Evolutionary conservation across 306 rosid species (phyloP), one percentile per base, ranked within the genome.

Genomic region (Sphenostylis stenocarpa): DNA sequence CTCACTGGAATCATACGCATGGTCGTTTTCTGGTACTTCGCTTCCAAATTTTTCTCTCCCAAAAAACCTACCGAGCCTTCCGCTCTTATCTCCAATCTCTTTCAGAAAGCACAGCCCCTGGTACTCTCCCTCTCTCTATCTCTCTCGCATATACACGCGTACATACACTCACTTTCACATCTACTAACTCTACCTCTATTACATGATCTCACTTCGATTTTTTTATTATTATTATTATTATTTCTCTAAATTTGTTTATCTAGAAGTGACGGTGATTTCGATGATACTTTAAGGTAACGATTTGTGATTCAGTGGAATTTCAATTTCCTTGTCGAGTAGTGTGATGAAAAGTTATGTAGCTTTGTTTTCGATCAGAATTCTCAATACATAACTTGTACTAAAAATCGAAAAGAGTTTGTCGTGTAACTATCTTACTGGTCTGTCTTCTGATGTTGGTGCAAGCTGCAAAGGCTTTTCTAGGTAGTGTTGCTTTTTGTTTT

Each of bases 21-120:
- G 81, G 99, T 92, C 4, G 97, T 95, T 29, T 89, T 95, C 64
- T 95, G 99, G 99, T 95, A 95, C 68, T 95, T 95, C 88, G 99
- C 99, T 47, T 90, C 99, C 68, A 95, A 95, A 75, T 89, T 95
- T 81, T 95, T 95, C 75, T 75, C 97, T 60, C 88, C 97, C 45
- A 95, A 92, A 61, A 86, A 80, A 51, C 84, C 97, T 23, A 53
- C 88, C 14, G 96, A 88, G 26, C 96, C 97, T 66, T 55, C 94
- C 36, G 75, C 80, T 15, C 88, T 88, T 72, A 83, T 86, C 77
- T 81, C 96, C 73, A 95, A 95, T 68, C 88, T 90, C 80, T 92
- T 90, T 55, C 94, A 88, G 45, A 89, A 88, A 82, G 81, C 76
- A 20, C 96, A 92, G 49, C 89, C 97, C 7, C 52, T 95, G 89